phyloP scores from a whole-genome alignment of 2,329 filamentous ascomycete species.

The Neonectria faginata region DNA sequence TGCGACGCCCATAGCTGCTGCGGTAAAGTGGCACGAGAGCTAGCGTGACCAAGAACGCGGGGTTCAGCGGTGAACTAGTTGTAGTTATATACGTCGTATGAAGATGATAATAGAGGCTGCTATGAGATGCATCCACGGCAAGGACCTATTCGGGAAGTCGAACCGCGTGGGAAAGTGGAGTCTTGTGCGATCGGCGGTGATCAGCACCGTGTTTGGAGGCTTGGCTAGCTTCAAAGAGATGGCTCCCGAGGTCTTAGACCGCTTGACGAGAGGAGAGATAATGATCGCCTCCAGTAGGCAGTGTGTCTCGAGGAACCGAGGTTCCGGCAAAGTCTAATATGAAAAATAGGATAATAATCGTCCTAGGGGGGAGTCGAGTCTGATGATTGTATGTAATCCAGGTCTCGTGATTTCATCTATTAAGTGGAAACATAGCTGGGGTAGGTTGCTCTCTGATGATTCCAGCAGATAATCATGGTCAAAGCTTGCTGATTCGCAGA shows the following conservation, averaged over 20 bases:
- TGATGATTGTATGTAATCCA: too few relatives aligned
- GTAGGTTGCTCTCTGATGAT: too few relatives aligned
- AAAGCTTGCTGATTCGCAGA: too few relatives aligned
- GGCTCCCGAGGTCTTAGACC: neutral
- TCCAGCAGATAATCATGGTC: too few relatives aligned
- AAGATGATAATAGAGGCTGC: neutral
- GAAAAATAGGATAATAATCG: too few relatives aligned
- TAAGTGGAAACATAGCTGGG: too few relatives aligned
- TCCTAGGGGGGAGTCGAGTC: too few relatives aligned
- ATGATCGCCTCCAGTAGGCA: neutral
- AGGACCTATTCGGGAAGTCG: neutral
- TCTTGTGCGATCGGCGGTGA: neutral
- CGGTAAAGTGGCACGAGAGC: too few relatives aligned
- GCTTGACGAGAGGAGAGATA: neutral
- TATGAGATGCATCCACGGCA: slow-evolving; percentile 1
- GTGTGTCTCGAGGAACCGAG: too few relatives aligned
- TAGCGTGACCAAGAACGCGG: neutral
- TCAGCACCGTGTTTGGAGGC: neutral
- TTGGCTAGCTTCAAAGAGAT: neutral
- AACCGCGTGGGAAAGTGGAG: neutral
- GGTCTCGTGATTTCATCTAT: too few relatives aligned
- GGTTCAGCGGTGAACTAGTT: neutral
- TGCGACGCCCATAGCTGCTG: neutral
- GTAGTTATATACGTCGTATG: neutral
- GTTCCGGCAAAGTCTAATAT: too few relatives aligned